phyloP scores from a whole-genome alignment of 768 basidiomycete genomes.

The Asterophora lycoperdoides region DNA sequence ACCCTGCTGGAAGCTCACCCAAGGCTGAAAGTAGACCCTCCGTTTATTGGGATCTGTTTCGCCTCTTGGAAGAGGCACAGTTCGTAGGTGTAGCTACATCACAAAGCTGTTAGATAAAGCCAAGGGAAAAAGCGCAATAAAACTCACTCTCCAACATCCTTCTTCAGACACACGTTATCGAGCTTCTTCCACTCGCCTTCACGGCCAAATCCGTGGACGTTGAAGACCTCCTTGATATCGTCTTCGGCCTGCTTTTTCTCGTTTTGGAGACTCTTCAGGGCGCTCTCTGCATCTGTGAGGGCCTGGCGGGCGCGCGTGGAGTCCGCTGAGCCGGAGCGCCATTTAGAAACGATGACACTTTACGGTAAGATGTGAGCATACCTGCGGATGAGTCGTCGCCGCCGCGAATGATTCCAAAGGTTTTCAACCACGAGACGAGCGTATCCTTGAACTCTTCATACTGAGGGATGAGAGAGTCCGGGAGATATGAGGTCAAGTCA shows the following conservation, averaged over 20 bases:
- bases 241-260: slow-evolving; percentile 51
- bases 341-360: neutral
- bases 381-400: slow-evolving; percentile 35
- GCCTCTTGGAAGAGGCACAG: slow-evolving; percentile 89
- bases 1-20: slow-evolving; percentile 54
- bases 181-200: slow-evolving; percentile 97
- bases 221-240: slow-evolving; percentile 64
- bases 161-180: slow-evolving; percentile 73
- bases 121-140: neutral
- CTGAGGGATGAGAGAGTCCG: slow-evolving; percentile 69
- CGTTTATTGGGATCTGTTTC: slow-evolving; percentile 82
- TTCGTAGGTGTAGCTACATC: slow-evolving; percentile 83
- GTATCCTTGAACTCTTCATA: slow-evolving; percentile 66
- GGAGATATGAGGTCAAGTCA: slow-evolving; percentile 77
- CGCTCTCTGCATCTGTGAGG: slow-evolving; percentile 57
- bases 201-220: slow-evolving; percentile 60
- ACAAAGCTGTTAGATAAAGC: neutral
- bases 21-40: slow-evolving; percentile 69
- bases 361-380: neutral
- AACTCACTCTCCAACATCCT: slow-evolving; percentile 86
- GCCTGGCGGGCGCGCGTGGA: slow-evolving; percentile 60
- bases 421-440: slow-evolving; percentile 58
- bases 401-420: slow-evolving; percentile 52
- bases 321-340: slow-evolving; percentile 33
- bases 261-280: slow-evolving; percentile 46